These are phyloP conservation scores for Phaffia tasmanica DNA, from an alignment of 768 basidiomycete genomes.

Conservation along the genomic window DNA sequence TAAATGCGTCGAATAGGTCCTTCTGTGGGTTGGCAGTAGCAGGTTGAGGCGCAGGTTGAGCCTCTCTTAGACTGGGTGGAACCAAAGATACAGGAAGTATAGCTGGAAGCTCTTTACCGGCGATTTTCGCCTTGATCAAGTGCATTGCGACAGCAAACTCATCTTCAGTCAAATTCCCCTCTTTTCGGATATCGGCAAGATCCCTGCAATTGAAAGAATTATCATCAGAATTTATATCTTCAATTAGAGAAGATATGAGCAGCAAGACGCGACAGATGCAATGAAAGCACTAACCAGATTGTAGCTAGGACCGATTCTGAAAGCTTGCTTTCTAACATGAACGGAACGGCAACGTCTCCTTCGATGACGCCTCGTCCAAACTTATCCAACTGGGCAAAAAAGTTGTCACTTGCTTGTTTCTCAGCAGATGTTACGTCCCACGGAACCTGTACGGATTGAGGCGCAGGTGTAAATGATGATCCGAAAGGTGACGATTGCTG, in stretches of 20 bases:
- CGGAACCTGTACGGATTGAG: slow-evolving; percentile 24
- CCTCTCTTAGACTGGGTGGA: slow-evolving; percentile 64
- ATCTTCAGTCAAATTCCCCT: slow-evolving; percentile 74
- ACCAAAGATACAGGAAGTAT: slow-evolving; percentile 61
- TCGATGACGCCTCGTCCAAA: slow-evolving; percentile 69
- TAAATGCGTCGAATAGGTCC: slow-evolving; percentile 27
- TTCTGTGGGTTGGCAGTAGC: slow-evolving; percentile 17
- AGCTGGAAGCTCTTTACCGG: slow-evolving; percentile 56
- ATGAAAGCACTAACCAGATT: slow-evolving; percentile 57
- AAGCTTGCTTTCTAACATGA: slow-evolving; percentile 82
- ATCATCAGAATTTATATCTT: too few relatives aligned
- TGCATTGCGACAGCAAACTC: slow-evolving; percentile 94
- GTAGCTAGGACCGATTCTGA: slow-evolving; percentile 72
- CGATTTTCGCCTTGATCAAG: slow-evolving; percentile 74
- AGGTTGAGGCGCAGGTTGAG: slow-evolving; percentile 29
- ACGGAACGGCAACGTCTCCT: slow-evolving; percentile 87
- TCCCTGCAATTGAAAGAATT: slow-evolving; percentile 52
- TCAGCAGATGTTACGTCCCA: slow-evolving; percentile 82
- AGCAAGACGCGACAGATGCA: slow-evolving; percentile 9
- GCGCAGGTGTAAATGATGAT: slow-evolving; percentile 24
- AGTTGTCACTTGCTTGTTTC: slow-evolving; percentile 63
- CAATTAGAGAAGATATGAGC: background rate
- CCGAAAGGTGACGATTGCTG: slow-evolving; percentile 16
- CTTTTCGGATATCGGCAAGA: slow-evolving; percentile 74
- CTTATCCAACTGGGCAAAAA: slow-evolving; percentile 72